Percentiles rank a stretch among this genome's conserved stretches.
Evolutionary conservation across 148 eudicot species (phyloP).

Genomic region (Hydrangea macrophylla): DNA sequence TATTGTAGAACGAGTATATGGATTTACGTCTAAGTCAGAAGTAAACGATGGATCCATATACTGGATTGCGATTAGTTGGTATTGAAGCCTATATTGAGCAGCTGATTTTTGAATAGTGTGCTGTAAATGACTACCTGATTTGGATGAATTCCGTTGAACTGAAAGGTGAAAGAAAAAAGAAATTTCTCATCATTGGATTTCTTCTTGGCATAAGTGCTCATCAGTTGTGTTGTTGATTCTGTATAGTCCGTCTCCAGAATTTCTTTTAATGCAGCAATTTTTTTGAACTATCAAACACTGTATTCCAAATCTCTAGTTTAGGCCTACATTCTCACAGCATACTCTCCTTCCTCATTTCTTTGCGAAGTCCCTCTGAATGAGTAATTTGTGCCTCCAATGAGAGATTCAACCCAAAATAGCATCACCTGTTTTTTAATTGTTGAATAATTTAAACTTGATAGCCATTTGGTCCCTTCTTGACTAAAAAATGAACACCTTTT

Average conservation of each 20-base stretch:
- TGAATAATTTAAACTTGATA: background rate
- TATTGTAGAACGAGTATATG: background rate
- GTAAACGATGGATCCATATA: background rate
- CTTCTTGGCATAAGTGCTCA: no score
- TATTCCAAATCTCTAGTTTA: background rate
- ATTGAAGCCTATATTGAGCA: background rate
- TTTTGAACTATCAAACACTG: background rate
- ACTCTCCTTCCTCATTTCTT: no score
- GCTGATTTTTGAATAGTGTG: background rate
- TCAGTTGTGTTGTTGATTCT: no score
- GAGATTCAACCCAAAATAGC: background rate
- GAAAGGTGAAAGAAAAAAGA: background rate
- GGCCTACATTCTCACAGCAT: background rate
- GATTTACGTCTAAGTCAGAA: no score
- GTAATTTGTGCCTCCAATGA: background rate
- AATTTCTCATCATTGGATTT: no score
- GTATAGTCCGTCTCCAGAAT: no score
- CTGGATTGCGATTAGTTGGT: background rate
- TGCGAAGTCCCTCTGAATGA: background rate
- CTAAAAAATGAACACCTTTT: background rate
- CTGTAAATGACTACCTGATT: background rate
- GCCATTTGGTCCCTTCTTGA: background rate
- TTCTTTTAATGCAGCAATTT: background rate
- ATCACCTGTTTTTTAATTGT: background rate
- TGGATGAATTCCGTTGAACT: background rate